Conservation (phyloP, 2,329 filamentous ascomycete species). For the Colletotrichum lini region DNA sequence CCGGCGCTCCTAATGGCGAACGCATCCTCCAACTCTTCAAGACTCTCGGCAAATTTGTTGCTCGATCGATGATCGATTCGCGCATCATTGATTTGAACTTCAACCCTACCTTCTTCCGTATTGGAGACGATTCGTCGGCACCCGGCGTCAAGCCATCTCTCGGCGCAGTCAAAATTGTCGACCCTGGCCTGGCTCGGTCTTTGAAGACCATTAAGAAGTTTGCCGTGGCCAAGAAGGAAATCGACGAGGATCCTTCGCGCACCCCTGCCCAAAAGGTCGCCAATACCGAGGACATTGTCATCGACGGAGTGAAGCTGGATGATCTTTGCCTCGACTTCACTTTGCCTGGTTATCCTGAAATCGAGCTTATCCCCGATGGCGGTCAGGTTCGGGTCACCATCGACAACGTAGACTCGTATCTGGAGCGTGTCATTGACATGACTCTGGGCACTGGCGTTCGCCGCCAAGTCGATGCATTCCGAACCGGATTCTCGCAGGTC, state of each 20-base stretch:
- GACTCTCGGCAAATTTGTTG: constrained; percentile 96
- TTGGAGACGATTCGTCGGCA: constrained; percentile 78
- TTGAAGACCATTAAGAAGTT: constrained; percentile 91
- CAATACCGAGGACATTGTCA: constrained; percentile 76
- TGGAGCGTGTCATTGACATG: constrained; percentile 91
- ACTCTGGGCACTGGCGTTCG: constrained; percentile 92
- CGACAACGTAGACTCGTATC: constrained; percentile 89
- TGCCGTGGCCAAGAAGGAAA: constrained; percentile 83
- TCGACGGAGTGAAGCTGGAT: constrained; percentile 85
- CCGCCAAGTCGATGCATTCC: constrained; percentile 91
- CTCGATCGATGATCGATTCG: constrained; percentile 97
- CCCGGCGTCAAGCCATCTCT: constrained; percentile 83
- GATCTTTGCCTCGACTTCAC: constrained; percentile 96
- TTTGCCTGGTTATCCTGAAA: constrained; percentile 88
- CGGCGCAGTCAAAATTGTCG: constrained; percentile 90
- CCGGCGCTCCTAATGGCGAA: constrained; percentile 82
- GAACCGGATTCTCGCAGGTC: constrained; percentile 91
- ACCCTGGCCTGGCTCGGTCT: constrained; percentile 87
- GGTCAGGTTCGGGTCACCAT: constrained; percentile 84
- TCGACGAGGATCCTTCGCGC: constrained; percentile 79
- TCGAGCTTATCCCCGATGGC: constrained; percentile 85
- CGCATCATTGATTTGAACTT: constrained; percentile 98
- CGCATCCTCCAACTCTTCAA: constrained; percentile 91
- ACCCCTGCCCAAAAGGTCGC: constrained; percentile 79
- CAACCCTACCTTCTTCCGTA: constrained; percentile 97